These are phyloP conservation scores for Didymella pinodella DNA, from an alignment of 2,329 filamentous ascomycete genomes.

Conservation along the genomic window DNA sequence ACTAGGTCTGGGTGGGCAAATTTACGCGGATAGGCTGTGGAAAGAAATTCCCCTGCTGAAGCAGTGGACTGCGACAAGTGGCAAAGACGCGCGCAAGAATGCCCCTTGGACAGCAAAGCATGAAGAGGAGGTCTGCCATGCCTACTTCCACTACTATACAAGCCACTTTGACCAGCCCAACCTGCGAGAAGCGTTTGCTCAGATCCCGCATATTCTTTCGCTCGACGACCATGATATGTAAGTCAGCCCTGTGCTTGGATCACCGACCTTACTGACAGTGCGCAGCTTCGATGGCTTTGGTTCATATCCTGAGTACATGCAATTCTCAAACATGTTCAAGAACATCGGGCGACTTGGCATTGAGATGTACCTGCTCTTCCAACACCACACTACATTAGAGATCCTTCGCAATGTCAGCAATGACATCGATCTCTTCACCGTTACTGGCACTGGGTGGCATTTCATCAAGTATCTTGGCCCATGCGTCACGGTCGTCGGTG, in stretches of 20 bases:
- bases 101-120: conserved; percentile 92
- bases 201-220: conserved; percentile 92
- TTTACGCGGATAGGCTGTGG: conserved; percentile 95
- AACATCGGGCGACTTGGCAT: conserved; percentile 95
- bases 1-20: conserved; percentile 89
- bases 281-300: conserved; percentile 93
- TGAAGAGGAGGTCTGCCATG: conserved; percentile 93
- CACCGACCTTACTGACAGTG: conserved; percentile 13
- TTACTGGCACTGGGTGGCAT: conserved; percentile 98
- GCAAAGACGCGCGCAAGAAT: conserved; percentile 90
- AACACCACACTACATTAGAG: conserved; percentile 95
- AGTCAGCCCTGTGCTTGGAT: conserved; percentile 54
- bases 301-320: conserved; percentile 98
- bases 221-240: conserved; percentile 98
- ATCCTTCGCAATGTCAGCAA: conserved; percentile 88
- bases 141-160: conserved; percentile 99
- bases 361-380: conserved; percentile 98
- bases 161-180: conserved; percentile 98
- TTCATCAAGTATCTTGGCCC: conserved; percentile 97
- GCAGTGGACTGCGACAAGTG: conserved; percentile 93
- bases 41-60: conserved; percentile 92
- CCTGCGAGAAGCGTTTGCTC: conserved; percentile 91
- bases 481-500: conserved; percentile 85
- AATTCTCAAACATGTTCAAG: conserved; percentile 96
- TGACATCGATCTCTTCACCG: conserved; percentile 91